phyloP scores from a whole-genome alignment of 1,284 basidiomycete genomes.

The Apiotrichum porosum region DNA sequence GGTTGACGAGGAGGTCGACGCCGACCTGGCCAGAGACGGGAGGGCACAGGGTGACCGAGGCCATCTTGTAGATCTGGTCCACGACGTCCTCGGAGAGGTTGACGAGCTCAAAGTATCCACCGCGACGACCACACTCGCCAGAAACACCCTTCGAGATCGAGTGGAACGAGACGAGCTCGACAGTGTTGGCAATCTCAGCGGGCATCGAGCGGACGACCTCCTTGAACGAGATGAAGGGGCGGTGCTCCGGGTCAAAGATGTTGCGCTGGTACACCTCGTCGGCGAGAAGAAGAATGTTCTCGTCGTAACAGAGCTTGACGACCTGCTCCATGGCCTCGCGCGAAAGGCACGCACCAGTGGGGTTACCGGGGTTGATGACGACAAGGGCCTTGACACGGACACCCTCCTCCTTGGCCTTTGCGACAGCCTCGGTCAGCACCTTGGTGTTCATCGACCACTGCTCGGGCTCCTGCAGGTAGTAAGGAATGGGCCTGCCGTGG shows the following conservation, averaged over 20 bases:
- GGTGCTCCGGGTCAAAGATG: conserved; percentile 61
- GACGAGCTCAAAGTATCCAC: conserved; percentile 86
- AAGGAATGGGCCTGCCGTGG: conserved; percentile 75
- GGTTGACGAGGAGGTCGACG: conserved; percentile 83
- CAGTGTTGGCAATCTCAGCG: conserved; percentile 48
- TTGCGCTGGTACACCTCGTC: conserved; percentile 96
- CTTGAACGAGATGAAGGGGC: conserved; percentile 89
- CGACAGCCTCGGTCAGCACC: conserved; percentile 65
- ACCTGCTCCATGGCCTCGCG: conserved; percentile 66
- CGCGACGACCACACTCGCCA: conserved; percentile 88
- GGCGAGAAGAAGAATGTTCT: conserved; percentile 81
- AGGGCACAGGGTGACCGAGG: conserved; percentile 80
- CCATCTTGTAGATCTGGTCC: conserved; percentile 91
- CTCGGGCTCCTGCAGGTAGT: conserved; percentile 76
- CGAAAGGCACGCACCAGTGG: conserved; percentile 78
- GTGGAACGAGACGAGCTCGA: conserved; percentile 88
- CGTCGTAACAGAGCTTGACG: conserved; percentile 72
- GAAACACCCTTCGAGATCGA: conserved; percentile 91
- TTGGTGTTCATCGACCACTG: conserved; percentile 80
- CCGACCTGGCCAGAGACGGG: conserved; percentile 75
- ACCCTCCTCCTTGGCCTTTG: conserved; percentile 63
- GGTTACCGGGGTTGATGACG: conserved; percentile 95
- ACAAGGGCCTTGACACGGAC: conserved; percentile 73
- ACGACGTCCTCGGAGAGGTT: conserved; percentile 72
- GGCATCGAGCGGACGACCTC: conserved; percentile 66